These are phyloP conservation scores for Trichoderma citrinoviride DNA, from an alignment of 2,329 filamentous ascomycete genomes.

Conservation along the genomic window DNA sequence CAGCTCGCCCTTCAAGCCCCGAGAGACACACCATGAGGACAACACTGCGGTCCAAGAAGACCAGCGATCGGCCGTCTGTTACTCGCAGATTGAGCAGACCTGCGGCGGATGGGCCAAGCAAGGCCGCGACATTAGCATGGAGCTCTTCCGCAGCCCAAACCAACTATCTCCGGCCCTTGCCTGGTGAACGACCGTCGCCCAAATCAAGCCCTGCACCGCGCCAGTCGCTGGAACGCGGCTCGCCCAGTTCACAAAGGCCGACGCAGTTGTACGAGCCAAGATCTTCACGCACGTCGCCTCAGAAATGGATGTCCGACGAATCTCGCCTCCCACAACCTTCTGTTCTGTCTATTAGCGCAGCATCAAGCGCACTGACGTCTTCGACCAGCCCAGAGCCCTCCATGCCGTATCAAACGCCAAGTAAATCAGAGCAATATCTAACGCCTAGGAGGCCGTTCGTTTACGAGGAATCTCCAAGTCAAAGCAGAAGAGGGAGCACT, in stretches of 20 bases:
- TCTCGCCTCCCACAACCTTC: constrained; percentile 37
- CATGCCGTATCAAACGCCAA: background rate
- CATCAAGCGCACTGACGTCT: constrained; percentile 52
- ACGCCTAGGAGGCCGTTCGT: background rate
- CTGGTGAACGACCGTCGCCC: constrained; percentile 29
- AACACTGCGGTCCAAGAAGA: constrained; percentile 53
- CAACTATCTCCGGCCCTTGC: constrained; percentile 27
- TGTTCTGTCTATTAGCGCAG: constrained; percentile 53
- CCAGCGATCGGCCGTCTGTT: constrained; percentile 44
- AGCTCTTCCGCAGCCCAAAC: constrained; percentile 45
- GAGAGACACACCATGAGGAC: constrained; percentile 62
- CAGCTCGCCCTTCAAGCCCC: constrained; percentile 53
- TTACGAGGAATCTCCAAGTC: background rate
- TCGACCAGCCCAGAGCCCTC: constrained; percentile 30
- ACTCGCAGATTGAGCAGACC: constrained; percentile 43
- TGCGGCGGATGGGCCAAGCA: constrained; percentile 55
- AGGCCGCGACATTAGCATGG: constrained; percentile 65
- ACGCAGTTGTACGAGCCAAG: constrained; percentile 41
- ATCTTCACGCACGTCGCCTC: constrained; percentile 28
- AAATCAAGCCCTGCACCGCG: constrained; percentile 27
- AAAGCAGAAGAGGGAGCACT: background rate
- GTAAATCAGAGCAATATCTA: constrained; percentile 1
- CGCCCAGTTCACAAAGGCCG: constrained; percentile 48
- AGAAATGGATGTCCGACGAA: constrained; percentile 34
- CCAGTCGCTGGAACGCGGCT: constrained; percentile 34